These are phyloP conservation scores for Nakataea oryzae DNA, from an alignment of 2,329 filamentous ascomycete species.

Conservation along the genomic window DNA sequence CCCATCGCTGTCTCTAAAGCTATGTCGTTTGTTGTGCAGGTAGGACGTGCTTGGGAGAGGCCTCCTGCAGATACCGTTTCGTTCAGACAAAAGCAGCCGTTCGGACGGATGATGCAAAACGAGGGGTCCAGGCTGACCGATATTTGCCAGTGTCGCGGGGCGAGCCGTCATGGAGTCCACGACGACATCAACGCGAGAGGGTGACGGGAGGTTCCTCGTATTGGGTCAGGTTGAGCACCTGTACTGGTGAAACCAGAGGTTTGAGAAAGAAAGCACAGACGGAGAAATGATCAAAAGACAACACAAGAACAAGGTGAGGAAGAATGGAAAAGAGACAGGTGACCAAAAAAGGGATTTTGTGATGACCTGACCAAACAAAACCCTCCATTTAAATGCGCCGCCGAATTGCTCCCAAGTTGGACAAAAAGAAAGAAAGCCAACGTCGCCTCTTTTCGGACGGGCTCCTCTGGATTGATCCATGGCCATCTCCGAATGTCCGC, in stretches of 20 bases:
- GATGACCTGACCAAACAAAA: not conserved
- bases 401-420: not conserved
- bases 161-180: too few relatives aligned
- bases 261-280: not conserved
- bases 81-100: too few relatives aligned
- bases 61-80: too few relatives aligned
- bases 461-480: not conserved
- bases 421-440: not conserved
- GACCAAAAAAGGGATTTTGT: not conserved
- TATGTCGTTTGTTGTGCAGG: not conserved
- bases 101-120: too few relatives aligned
- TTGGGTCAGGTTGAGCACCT: too few relatives aligned
- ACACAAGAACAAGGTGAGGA: not conserved
- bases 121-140: too few relatives aligned
- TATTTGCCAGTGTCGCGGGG: not conserved
- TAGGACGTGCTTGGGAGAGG: too few relatives aligned
- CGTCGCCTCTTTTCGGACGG: not conserved
- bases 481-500: not conserved
- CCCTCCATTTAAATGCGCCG: slow-evolving; percentile 1
- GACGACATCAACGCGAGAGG: too few relatives aligned
- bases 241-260: too few relatives aligned
- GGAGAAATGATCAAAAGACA: not conserved
- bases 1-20: not conserved
- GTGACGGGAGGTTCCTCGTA: too few relatives aligned
- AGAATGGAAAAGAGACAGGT: not conserved